Base-by-base conservation (phyloP, 345 rosid genomes). In the Salix brachista region DNA sequence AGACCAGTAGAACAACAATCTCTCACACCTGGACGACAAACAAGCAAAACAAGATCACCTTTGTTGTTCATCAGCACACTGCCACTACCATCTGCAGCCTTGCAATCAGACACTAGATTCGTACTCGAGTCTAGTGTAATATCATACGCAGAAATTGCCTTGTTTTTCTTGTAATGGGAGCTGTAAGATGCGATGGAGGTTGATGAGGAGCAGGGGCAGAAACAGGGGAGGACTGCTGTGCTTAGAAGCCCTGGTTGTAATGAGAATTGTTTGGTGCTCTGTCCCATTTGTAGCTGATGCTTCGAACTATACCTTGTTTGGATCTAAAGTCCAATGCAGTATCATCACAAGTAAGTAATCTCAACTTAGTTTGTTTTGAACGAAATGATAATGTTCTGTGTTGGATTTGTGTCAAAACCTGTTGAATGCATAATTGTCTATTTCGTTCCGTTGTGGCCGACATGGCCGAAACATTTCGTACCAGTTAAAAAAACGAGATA, bases 231-330 rank as follows among this genome's bases (percentile, higher is more conserved):
- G 81, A 2, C 82, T 54, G 84, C 83, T 84, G 78, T 88, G 85
- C 81, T 78, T 3, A 85, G 92, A 73, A 93, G 97, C 70, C 78
- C 87, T 12, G 85, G 81, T 69, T 96, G 97, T 77, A 92, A 96
- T 82, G 99, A 93, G 88, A 96, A 96, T 60, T 98, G 99, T 2
- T 52, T 96, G 79, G 86, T 88, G 16, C 86, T 89, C 69, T 96
- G 98, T 77, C 97, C 85, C 67, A 67, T 75, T 78, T 91, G 99
- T 80, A 81, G 93, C 82, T 80, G 64, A 69, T 71, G 58, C 12
- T 52, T 34, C 66, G 14, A 23, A 23, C 8, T 2, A 21, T 21
- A 19, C 23, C 8, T 23, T 54, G 25, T 54, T 54, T 21, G 19
- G 21, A 18, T n/a, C 60, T 8, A 8, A 54, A 7, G 60, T 54